A percentile compares a stretch with the other conserved stretches of the same genome.
These are phyloP conservation scores for Trichophaea hybrida DNA, from an alignment of 2,329 filamentous ascomycete species.

Conservation along the genomic window DNA sequence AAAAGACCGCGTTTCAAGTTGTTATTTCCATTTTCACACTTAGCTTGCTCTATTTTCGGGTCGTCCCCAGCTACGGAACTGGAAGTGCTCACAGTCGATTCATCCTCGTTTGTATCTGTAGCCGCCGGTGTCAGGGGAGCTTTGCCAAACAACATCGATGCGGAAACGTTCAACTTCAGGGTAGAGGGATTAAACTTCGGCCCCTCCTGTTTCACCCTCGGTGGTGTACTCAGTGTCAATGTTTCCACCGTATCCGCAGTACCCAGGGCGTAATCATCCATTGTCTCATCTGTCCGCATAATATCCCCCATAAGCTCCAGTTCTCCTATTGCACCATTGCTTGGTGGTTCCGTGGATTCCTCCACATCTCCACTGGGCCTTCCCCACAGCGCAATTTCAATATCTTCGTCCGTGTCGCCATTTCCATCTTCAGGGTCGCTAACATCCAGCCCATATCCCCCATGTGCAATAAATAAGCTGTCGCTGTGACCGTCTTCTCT, in stretches of 20 bases:
- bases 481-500: conserved; percentile 4
- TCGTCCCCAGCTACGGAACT: conserved; percentile 4
- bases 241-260: not conserved
- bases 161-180: conserved; percentile 14
- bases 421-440: conserved; percentile 19
- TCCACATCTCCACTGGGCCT: no score
- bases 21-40: not conserved
- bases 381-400: not conserved
- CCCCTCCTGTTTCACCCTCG: not conserved
- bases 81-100: not conserved
- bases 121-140: not conserved
- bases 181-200: conserved; percentile 9
- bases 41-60: not conserved
- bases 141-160: conserved; percentile 17
- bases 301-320: conserved; percentile 6
- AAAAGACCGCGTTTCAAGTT: not conserved
- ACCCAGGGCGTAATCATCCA: not conserved
- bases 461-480: conserved; percentile 15
- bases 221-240: not conserved
- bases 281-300: not conserved
- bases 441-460: conserved; percentile 18
- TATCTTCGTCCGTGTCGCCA: not conserved
- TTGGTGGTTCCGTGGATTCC: not conserved
- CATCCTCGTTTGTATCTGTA: not conserved
- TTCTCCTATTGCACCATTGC: not conserved